Evolutionary conservation across 139 green algal genomes (phyloP).

Genomic region (Desmodesmus armatus): DNA sequence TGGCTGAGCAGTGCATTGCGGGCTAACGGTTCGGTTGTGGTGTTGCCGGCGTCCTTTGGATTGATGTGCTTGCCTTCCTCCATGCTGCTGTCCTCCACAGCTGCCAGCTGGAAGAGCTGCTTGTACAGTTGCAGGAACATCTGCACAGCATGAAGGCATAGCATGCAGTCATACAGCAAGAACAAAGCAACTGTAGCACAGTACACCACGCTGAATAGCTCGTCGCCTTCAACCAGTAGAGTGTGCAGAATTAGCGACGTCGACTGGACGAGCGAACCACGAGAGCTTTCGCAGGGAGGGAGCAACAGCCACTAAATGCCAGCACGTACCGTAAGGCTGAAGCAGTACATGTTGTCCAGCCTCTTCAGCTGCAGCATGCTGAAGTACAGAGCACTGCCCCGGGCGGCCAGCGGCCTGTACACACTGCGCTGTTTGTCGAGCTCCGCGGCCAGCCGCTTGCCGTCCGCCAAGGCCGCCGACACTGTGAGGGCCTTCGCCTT

Average conservation of each 20-base stretch:
- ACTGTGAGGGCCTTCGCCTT: conserved; percentile 75
- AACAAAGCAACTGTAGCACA: neutral
- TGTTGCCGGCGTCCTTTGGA: neutral
- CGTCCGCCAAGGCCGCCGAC: conserved; percentile 64
- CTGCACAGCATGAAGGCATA: conserved; percentile 4
- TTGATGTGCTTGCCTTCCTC: neutral
- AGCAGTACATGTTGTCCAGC: conserved; percentile 86
- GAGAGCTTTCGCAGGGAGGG: too few relatives aligned
- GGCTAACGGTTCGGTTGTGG: conserved; percentile 49
- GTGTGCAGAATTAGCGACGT: too few relatives aligned
- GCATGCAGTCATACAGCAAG: too few relatives aligned
- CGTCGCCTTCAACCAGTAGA: too few relatives aligned
- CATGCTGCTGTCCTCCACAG: neutral
- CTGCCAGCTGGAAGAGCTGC: conserved; percentile 4
- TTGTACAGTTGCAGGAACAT: conserved; percentile 71
- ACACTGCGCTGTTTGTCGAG: conserved; percentile 34
- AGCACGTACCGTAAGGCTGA: conserved; percentile 60
- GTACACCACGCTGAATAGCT: neutral
- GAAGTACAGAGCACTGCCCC: conserved; percentile 78
- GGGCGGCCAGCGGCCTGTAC: conserved; percentile 64
- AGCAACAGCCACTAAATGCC: neutral
- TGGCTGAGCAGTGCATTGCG: conserved; percentile 67
- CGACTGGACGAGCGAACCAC: too few relatives aligned
- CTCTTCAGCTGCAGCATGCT: conserved; percentile 60
- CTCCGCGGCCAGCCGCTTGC: conserved; percentile 60